Evolutionary conservation across 176 grass and related monocot genomes (phyloP).

Genomic region (Alloteropsis semialata): DNA sequence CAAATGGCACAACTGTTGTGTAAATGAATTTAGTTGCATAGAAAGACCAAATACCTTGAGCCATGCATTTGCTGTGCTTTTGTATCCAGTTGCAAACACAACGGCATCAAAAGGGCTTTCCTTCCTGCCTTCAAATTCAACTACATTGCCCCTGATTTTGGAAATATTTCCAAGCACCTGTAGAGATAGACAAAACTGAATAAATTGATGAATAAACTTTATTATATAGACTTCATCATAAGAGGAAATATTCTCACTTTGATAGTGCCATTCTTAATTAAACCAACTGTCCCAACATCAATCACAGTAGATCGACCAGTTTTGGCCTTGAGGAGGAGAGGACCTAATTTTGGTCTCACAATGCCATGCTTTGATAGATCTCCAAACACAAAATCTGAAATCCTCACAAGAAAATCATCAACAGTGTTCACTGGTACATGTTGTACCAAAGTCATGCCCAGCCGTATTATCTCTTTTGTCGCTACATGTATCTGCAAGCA

Average conservation of each 20-base stretch:
- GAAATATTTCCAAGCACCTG: not conserved
- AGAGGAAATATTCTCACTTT: conserved; percentile 10
- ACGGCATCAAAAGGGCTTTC: conserved; percentile 19
- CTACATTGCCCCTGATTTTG: conserved; percentile 18
- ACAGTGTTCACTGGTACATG: conserved; percentile 13
- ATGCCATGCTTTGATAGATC: conserved; percentile 46
- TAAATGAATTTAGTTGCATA: not conserved
- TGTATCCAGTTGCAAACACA: conserved; percentile 56
- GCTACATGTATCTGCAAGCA: conserved; percentile 39
- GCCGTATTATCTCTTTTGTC: conserved; percentile 40
- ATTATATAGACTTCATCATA: not conserved
- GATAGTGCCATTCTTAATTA: conserved; percentile 44
- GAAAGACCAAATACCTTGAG: conserved; percentile 28
- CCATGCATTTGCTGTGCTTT: conserved; percentile 28
- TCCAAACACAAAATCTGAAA: conserved; percentile 35
- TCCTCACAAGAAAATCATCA: conserved; percentile 10
- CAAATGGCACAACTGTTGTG: not conserved
- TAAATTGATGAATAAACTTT: not conserved
- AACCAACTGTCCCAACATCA: conserved; percentile 21
- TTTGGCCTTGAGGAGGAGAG: conserved; percentile 26
- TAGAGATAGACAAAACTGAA: not conserved
- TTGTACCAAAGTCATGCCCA: conserved; percentile 36
- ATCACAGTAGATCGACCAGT: conserved; percentile 29
- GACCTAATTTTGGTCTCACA: conserved; percentile 31
- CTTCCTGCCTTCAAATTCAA: conserved; percentile 19